Conservation (phyloP, 371 early-diverging fungal species). For the Apophysomyces elegans region DNA sequence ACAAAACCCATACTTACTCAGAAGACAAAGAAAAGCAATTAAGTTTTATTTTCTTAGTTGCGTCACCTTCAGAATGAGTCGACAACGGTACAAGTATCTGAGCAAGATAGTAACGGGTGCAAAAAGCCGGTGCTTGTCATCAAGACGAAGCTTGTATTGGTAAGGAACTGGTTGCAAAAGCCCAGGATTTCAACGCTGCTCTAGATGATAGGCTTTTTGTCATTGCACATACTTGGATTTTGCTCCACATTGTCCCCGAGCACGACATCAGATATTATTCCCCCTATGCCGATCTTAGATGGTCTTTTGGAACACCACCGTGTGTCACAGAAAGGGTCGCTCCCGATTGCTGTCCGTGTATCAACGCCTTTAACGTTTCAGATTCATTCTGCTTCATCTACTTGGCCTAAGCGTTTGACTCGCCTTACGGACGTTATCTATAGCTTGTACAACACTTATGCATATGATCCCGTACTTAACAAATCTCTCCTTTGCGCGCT, state of each 20-base stretch:
- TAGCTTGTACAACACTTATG: constrained; percentile 55
- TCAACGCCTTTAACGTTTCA: constrained; percentile 66
- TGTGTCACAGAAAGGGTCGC: constrained; percentile 38
- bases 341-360: constrained; percentile 66
- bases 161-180: constrained; percentile 14
- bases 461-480: constrained; percentile 69
- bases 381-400: constrained; percentile 39
- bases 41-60: neutral
- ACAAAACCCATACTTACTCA: neutral
- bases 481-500: constrained; percentile 62
- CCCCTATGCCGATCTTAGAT: constrained; percentile 41
- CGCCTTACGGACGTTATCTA: constrained; percentile 28
- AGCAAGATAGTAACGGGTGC: neutral
- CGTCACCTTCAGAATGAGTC: neutral
- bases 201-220: constrained; percentile 71
- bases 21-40: neutral
- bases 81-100: neutral
- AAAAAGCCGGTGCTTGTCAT: constrained; percentile 47
- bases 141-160: constrained; percentile 60
- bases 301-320: constrained; percentile 51
- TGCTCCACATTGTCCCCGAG: constrained; percentile 62
- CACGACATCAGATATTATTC: constrained; percentile 51
- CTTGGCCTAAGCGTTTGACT: constrained; percentile 30
- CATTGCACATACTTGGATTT: constrained; percentile 74
- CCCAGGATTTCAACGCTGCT: neutral